A percentile compares a stretch with the other conserved stretches of the same genome.
phyloP scores from a whole-genome alignment of 208 protist genomes.

The Trypanosoma rangeli region DNA sequence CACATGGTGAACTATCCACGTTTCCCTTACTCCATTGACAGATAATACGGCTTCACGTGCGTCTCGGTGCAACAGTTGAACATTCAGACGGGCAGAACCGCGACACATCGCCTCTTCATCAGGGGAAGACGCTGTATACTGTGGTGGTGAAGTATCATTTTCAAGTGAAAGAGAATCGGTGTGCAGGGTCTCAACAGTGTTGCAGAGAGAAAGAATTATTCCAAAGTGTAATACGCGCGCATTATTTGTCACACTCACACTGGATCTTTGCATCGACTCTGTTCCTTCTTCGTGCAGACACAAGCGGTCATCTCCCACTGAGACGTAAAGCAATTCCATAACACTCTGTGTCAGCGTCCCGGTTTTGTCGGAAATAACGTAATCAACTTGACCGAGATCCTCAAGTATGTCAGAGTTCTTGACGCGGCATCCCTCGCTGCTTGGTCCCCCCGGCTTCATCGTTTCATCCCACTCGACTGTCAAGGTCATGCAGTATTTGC shows the following conservation, averaged over 20 bases:
- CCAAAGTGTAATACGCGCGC: conserved; percentile 55
- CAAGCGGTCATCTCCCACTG: conserved; percentile 19
- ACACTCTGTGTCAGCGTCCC: conserved; percentile 95
- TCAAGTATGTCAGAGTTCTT: conserved; percentile 92
- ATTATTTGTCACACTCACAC: neutral
- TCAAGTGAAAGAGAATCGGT: neutral
- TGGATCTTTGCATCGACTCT: neutral
- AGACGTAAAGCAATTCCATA: conserved; percentile 86
- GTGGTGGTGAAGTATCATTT: conserved; percentile 3
- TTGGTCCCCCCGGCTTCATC: conserved; percentile 67
- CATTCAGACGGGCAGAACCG: conserved; percentile 59
- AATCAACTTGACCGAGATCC: conserved; percentile 94
- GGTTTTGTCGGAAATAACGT: conserved; percentile 95
- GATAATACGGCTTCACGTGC: conserved; percentile 30
- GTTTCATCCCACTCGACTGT: conserved; percentile 90
- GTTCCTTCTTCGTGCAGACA: neutral
- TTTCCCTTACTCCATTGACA: conserved; percentile 32
- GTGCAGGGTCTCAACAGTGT: conserved; percentile 64
- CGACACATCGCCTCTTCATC: conserved; percentile 94
- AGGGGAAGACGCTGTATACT: conserved; percentile 90
- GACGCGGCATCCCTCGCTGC: conserved; percentile 47
- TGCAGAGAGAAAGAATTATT: conserved; percentile 81
- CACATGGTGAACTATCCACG: conserved; percentile 73
- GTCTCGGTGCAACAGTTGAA: conserved; percentile 45
- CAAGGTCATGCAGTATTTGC: conserved; percentile 93